These are phyloP conservation scores for Talaromyces sp. DNA, from an alignment of 2,329 filamentous ascomycete species.

Conservation along the genomic window DNA sequence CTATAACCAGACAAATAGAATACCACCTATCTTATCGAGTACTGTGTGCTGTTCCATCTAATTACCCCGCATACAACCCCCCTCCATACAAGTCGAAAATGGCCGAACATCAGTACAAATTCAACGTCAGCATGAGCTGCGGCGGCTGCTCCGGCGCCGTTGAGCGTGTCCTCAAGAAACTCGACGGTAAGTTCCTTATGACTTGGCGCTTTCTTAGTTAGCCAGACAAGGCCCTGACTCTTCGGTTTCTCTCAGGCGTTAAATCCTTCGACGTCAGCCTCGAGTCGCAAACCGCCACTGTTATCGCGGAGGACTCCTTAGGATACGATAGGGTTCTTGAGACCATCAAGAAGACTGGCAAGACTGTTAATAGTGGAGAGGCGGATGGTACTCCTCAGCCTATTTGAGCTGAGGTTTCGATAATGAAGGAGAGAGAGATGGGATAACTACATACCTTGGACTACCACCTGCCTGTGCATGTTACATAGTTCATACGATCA, in stretches of 20 bases:
- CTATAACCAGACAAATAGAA: too few relatives aligned
- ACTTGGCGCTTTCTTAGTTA: too few relatives aligned
- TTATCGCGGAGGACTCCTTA: conserved; percentile 66
- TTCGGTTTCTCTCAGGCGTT: conserved; percentile 58
- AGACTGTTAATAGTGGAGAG: conserved; percentile 70
- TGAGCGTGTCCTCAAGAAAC: conserved; percentile 85
- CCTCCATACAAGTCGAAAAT: conserved; percentile 43
- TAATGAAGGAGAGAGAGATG: not conserved
- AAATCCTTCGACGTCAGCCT: conserved; percentile 84
- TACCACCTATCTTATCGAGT: too few relatives aligned
- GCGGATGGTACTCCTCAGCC: conserved; percentile 40
- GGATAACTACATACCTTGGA: not conserved
- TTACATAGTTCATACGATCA: not conserved
- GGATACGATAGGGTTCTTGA: conserved; percentile 76
- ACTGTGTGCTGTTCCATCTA: not conserved
- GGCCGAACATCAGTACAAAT: conserved; percentile 88
- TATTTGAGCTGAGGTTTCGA: conserved; percentile 27
- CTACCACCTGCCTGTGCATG: not conserved
- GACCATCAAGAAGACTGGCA: conserved; percentile 93
- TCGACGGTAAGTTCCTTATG: conserved; percentile 65
- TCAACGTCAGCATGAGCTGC: conserved; percentile 91
- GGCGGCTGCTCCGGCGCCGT: conserved; percentile 94
- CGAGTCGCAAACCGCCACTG: conserved; percentile 75
- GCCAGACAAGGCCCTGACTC: not conserved
- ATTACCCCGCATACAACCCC: not conserved